Evolutionary conservation across 331 rosid genomes (phyloP).

Genomic region (Erythrophleum ivorense): DNA sequence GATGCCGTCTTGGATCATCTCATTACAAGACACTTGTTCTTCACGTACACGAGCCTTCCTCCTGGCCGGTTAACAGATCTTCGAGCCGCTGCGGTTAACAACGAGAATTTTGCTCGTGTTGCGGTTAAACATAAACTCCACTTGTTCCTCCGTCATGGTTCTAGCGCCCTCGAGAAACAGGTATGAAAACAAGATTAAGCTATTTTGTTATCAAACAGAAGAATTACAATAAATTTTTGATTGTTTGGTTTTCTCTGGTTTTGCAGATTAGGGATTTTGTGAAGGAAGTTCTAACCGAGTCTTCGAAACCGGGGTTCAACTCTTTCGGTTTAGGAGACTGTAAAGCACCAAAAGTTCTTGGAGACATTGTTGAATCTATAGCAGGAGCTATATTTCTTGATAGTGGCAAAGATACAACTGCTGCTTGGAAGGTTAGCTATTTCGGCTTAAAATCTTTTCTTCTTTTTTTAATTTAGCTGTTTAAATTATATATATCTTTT

Average conservation of each 20-base stretch:
- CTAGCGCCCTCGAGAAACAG: constrained; percentile 93
- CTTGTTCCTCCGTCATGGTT: constrained; percentile 88
- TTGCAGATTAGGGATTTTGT: constrained; percentile 88
- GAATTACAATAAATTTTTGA: too few species aligned
- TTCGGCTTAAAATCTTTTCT: not conserved
- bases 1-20: constrained; percentile 96
- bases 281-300: constrained; percentile 82
- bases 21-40: constrained; percentile 89
- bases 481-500: constrained; percentile 6
- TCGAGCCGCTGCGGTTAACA: constrained; percentile 97
- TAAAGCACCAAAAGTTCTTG: constrained; percentile 98
- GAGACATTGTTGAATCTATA: constrained; percentile 93
- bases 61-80: constrained; percentile 94
- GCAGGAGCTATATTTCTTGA: constrained; percentile 95
- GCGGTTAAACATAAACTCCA: constrained; percentile 88
- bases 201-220: constrained; percentile 23
- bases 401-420: constrained; percentile 66
- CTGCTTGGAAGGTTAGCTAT: constrained; percentile 75
- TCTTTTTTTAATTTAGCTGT: not conserved
- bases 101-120: constrained; percentile 96
- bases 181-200: constrained; percentile 46
- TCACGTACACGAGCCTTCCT: constrained; percentile 87
- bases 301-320: constrained; percentile 83
- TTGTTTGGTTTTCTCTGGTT: constrained; percentile 36
- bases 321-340: constrained; percentile 96